These are phyloP conservation scores for Flaveria bidentis DNA, from an alignment of 129 eudicot species.

Conservation along the genomic window DNA sequence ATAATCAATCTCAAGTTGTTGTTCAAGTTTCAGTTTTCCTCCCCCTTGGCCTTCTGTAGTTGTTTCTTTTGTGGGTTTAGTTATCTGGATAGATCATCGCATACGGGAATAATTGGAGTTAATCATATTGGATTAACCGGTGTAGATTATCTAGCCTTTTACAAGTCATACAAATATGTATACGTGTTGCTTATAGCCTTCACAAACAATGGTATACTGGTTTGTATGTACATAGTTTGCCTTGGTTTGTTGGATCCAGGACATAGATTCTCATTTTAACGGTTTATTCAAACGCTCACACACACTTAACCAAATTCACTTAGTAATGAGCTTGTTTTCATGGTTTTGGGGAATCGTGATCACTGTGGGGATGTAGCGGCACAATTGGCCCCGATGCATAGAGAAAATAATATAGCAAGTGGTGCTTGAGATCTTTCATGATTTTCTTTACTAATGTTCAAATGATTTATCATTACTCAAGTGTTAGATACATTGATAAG, in stretches of 20 bases:
- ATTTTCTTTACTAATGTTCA: no score
- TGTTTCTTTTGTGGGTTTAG: constrained; percentile 28
- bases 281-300: background rate
- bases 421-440: no score
- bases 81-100: constrained; percentile 39
- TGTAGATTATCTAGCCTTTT: constrained; percentile 52
- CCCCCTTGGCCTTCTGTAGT: constrained; percentile 35
- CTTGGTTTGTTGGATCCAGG: background rate
- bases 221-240: constrained; percentile 13
- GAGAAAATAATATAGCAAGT: no score
- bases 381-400: no score
- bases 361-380: background rate
- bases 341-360: background rate
- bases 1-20: constrained; percentile 70
- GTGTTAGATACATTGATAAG: no score
- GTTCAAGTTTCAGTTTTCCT: constrained; percentile 45
- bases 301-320: background rate
- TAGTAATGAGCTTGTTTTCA: background rate
- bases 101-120: constrained; percentile 68
- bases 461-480: no score
- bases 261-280: background rate
- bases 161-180: constrained; percentile 49
- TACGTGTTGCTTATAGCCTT: constrained; percentile 60
- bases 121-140: constrained; percentile 44
- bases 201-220: constrained; percentile 68